Evolutionary conservation across 805 yeast genomes (phyloP).

Genomic region (Blastobotrys terrestris): DNA sequence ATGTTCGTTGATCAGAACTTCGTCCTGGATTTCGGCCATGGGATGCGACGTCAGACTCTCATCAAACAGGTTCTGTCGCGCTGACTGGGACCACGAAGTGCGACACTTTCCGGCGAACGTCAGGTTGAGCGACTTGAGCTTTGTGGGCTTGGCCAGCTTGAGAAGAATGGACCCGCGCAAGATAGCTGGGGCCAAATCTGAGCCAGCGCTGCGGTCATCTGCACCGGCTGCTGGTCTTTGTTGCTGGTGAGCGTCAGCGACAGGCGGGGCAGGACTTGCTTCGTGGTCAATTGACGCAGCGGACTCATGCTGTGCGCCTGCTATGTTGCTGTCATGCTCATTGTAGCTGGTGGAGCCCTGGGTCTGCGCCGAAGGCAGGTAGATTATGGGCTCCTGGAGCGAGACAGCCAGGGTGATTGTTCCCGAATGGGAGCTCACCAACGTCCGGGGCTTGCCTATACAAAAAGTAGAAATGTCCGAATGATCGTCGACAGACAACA

Average conservation of each 20-base stretch:
- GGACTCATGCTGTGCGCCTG: background rate
- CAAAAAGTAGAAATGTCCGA: constrained; percentile 21
- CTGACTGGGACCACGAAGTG: constrained; percentile 86
- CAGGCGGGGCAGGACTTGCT: too few relatives aligned
- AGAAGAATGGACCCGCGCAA: constrained; percentile 72
- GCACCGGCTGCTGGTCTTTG: background rate
- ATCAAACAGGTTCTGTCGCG: constrained; percentile 7
- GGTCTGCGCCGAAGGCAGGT: constrained; percentile 21
- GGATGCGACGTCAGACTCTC: constrained; percentile 23
- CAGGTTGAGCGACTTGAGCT: constrained; percentile 59
- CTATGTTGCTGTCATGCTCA: constrained; percentile 10
- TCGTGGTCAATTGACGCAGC: background rate
- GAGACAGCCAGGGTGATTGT: constrained; percentile 27
- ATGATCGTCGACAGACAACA: background rate
- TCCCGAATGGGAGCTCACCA: constrained; percentile 29
- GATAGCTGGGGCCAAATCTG: constrained; percentile 37
- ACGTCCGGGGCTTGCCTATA: constrained; percentile 27
- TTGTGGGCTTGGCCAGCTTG: constrained; percentile 65
- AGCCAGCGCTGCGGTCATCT: constrained; percentile 6
- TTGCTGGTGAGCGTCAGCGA: background rate
- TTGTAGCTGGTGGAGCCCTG: constrained; percentile 13
- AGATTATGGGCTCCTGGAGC: constrained; percentile 29
- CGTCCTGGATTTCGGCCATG: constrained; percentile 29
- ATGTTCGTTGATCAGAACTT: constrained; percentile 27
- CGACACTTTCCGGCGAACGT: constrained; percentile 60